Percentiles rank a stretch among this genome's conserved stretches.
phyloP scores from a whole-genome alignment of 1,284 basidiomycete species.

The Sporisorium exsertum region DNA sequence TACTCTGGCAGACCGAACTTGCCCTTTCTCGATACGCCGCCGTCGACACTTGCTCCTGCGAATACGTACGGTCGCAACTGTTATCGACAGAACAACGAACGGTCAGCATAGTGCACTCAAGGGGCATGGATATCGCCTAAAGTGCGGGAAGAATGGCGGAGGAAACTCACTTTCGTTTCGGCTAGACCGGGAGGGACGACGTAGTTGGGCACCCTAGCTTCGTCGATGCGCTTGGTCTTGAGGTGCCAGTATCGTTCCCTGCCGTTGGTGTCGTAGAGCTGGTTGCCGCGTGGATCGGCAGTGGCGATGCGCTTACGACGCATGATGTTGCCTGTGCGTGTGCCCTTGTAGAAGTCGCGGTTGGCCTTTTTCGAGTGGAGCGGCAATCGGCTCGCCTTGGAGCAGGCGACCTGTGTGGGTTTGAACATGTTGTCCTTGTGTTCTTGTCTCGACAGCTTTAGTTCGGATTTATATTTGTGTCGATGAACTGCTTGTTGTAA shows the following conservation, averaged over 20 bases:
- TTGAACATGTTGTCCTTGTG: constrained; percentile 50
- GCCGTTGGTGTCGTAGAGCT: constrained; percentile 57
- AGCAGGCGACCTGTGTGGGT: constrained; percentile 51
- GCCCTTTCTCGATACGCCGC: constrained; percentile 51
- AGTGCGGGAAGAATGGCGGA: background rate
- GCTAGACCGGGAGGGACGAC: constrained; percentile 67
- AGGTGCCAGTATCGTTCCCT: constrained; percentile 60
- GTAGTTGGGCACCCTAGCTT: constrained; percentile 57
- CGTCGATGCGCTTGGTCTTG: constrained; percentile 60
- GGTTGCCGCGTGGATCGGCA: constrained; percentile 55
- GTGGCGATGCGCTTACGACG: constrained; percentile 64
- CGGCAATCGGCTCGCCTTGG: constrained; percentile 66
- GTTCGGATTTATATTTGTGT: background rate
- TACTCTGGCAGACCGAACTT: constrained; percentile 58
- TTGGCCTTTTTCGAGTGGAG: constrained; percentile 67
- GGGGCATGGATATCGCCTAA: background rate
- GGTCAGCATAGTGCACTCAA: constrained; percentile 1
- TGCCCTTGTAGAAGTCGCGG: constrained; percentile 69
- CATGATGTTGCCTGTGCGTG: constrained; percentile 67
- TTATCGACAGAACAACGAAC: background rate
- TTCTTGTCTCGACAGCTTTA: background rate
- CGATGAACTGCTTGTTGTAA: too few species aligned
- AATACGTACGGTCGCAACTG: constrained; percentile 64
- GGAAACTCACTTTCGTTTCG: constrained; percentile 53
- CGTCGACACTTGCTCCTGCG: constrained; percentile 46